phyloP scores from a whole-genome alignment of 495 filamentous ascomycete genomes.

The Articulospora tetracladia region DNA sequence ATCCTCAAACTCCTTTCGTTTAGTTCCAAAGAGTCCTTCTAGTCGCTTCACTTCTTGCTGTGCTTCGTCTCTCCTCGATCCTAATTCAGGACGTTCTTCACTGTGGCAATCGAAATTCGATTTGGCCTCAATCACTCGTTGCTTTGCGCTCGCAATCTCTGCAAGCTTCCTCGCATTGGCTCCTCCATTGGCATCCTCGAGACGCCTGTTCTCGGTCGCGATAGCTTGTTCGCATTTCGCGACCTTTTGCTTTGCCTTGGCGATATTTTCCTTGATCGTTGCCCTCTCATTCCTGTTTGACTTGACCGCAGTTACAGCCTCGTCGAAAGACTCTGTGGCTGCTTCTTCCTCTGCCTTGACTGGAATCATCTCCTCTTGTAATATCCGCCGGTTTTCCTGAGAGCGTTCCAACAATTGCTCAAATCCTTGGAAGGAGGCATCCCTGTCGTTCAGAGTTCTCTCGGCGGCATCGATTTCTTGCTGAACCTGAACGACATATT shows the following conservation, averaged over 20 bases:
- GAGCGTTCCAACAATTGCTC: slow-evolving; percentile 38
- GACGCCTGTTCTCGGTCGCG: slow-evolving; percentile 35
- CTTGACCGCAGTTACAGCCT: slow-evolving; percentile 26
- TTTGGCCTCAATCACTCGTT: slow-evolving; percentile 30
- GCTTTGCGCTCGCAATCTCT: slow-evolving; percentile 46
- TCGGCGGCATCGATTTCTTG: slow-evolving; percentile 24
- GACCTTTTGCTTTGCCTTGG: slow-evolving; percentile 29
- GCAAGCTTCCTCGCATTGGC: slow-evolving; percentile 32
- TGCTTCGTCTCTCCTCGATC: slow-evolving; percentile 8
- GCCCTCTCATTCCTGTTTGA: slow-evolving; percentile 42
- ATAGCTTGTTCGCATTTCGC: slow-evolving; percentile 36
- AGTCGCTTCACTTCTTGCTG: slow-evolving; percentile 24
- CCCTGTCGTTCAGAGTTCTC: slow-evolving; percentile 25
- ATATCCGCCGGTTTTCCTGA: slow-evolving; percentile 37
- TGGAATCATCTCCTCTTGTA: slow-evolving; percentile 43
- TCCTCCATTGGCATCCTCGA: slow-evolving; percentile 53
- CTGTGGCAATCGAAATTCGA: slow-evolving; percentile 16
- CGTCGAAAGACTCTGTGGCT: slow-evolving; percentile 34
- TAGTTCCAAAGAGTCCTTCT: slow-evolving; percentile 41
- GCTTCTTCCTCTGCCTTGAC: slow-evolving; percentile 32
- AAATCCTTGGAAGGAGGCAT: slow-evolving; percentile 29
- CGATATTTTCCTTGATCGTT: slow-evolving; percentile 37
- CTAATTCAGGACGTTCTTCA: slow-evolving; percentile 11
- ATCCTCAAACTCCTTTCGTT: slow-evolving; percentile 25
- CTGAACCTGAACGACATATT: slow-evolving; percentile 54